These are phyloP conservation scores for Aspergillus versicolor DNA, from an alignment of 2,329 filamentous ascomycete species.

Conservation along the genomic window DNA sequence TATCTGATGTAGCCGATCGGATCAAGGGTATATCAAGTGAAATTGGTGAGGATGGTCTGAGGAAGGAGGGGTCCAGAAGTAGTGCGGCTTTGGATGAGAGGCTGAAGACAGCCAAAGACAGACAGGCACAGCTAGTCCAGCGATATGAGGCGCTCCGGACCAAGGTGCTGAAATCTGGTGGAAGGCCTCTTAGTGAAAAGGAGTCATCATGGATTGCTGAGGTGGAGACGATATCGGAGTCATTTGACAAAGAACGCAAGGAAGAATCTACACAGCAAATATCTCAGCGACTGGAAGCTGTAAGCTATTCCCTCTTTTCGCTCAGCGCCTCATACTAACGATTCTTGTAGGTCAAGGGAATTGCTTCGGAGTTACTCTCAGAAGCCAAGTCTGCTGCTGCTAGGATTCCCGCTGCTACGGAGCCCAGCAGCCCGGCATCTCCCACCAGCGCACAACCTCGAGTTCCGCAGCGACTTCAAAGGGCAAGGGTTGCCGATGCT, in stretches of 20 bases:
- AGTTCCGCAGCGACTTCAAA: constrained; percentile 45
- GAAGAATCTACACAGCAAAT: constrained; percentile 28
- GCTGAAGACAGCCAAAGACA: constrained; percentile 39
- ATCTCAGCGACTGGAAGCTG: constrained; percentile 39
- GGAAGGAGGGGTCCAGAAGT: constrained; percentile 31
- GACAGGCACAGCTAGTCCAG: constrained; percentile 40
- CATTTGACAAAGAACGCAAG: constrained; percentile 29
- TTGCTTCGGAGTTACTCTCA: constrained; percentile 37
- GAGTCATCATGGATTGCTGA: constrained; percentile 48
- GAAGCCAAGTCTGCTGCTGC: constrained; percentile 37
- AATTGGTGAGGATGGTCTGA: constrained; percentile 36
- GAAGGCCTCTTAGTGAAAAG: constrained; percentile 46
- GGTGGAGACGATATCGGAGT: constrained; percentile 39
- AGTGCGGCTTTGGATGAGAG: constrained; percentile 40
- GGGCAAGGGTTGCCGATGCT: constrained; percentile 47
- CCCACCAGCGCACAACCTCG: constrained; percentile 29
- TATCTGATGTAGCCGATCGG: constrained; percentile 46
- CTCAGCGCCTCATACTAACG: constrained; percentile 14
- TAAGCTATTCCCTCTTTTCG: constrained; percentile 23
- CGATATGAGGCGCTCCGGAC: constrained; percentile 47
- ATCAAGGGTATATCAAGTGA: constrained; percentile 44
- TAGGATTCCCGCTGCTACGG: constrained; percentile 25
- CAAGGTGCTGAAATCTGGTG: constrained; percentile 43
- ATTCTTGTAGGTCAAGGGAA: constrained; percentile 37
- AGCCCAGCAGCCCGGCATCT: constrained; percentile 30